Evolutionary conservation across 148 eudicot species (phyloP), one percentile per base, ranked within the genome.

Genomic region (Amaranthus hypochondriacus): DNA sequence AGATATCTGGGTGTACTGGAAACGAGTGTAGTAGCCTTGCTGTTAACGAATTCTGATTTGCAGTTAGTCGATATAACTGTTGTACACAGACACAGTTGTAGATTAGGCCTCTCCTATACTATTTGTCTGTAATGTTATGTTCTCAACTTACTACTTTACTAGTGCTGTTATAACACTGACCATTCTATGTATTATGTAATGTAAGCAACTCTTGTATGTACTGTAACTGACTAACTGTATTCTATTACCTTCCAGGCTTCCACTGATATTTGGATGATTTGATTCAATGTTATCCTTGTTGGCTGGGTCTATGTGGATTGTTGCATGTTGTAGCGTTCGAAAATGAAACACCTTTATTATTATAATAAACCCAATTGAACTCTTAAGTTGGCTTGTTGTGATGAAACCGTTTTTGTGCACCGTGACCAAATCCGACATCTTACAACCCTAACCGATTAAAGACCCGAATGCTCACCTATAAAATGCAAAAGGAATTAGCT

Each of bases 31-130:
- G 63, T 78, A 28, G 39, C 2, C 39, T 0, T 28, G 39, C 2
- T 28, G 39, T 28, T 28, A 28, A 28, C 2, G 39, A 78, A 48
- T 28, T 75, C 71, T 75, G 56, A 75, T 64, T 75, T 75, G 82
- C 66, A 70, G 78, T 75, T 62, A 70, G 82, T 75, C 55, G 58
- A 59, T 18, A 79, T 64, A 64, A 62, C 77, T 62, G 61, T 62
- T 79, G 82, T 79, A 28, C 39, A 28, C 39, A 28, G 39, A 79
- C 68, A 75, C 82, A 70, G 56, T 56, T 70, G 82, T 79, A 75
- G 82, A 75, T 70, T 79, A 79, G 75, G 71, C 61, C 72, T 58
- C 64, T 65, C 76, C 61, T 75, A 56, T 56, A 55, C 72, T 66
- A 62, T 69, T 51, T 74, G 71, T 79, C 66, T 73, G 66, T 74